Percentiles rank a stretch among this genome's conserved stretches.
These are phyloP conservation scores for Diplodia scrobiculata DNA, from an alignment of 2,329 filamentous ascomycete genomes.

Conservation along the genomic window DNA sequence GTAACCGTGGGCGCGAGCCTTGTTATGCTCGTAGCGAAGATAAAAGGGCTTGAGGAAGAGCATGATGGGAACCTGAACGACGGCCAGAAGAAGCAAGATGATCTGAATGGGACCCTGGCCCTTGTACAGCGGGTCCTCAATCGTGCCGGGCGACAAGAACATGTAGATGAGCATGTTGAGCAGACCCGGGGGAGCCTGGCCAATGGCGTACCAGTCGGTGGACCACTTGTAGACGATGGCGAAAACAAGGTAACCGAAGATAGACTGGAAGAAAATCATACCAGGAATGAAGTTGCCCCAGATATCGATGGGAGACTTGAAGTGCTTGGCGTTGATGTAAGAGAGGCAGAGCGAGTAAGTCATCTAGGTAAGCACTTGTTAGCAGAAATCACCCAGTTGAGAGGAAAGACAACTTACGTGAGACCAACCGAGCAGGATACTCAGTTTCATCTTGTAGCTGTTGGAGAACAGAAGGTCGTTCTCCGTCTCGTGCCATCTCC, in stretches of 20 bases:
- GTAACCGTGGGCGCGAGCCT: constrained; percentile 83
- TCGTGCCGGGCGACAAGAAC: constrained; percentile 84
- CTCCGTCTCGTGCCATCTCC: constrained; percentile 93
- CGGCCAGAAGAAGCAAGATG: constrained; percentile 75
- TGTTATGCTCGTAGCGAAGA: constrained; percentile 90
- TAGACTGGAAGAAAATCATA: constrained; percentile 99
- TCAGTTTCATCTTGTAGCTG: constrained; percentile 99
- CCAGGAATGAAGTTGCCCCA: constrained; percentile 97
- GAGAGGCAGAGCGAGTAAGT: constrained; percentile 95
- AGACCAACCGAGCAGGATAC: constrained; percentile 93
- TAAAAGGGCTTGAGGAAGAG: constrained; percentile 96
- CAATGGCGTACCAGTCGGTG: constrained; percentile 75
- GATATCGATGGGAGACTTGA: constrained; percentile 92
- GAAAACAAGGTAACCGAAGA: constrained; percentile 93
- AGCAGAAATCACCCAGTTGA: constrained; percentile 3
- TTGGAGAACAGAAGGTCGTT: constrained; percentile 95
- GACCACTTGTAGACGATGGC: constrained; percentile 98
- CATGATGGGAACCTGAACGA: constrained; percentile 84
- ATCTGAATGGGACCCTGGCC: constrained; percentile 78
- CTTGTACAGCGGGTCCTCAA: constrained; percentile 73
- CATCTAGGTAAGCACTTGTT: constrained; percentile 61
- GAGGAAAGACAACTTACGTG: constrained; percentile 57
- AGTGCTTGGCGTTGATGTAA: constrained; percentile 90
- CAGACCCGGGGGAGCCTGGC: constrained; percentile 74
- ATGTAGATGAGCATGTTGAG: constrained; percentile 99